phyloP scores from a whole-genome alignment of 1,284 basidiomycete species.

The Termitomyces sp. region DNA sequence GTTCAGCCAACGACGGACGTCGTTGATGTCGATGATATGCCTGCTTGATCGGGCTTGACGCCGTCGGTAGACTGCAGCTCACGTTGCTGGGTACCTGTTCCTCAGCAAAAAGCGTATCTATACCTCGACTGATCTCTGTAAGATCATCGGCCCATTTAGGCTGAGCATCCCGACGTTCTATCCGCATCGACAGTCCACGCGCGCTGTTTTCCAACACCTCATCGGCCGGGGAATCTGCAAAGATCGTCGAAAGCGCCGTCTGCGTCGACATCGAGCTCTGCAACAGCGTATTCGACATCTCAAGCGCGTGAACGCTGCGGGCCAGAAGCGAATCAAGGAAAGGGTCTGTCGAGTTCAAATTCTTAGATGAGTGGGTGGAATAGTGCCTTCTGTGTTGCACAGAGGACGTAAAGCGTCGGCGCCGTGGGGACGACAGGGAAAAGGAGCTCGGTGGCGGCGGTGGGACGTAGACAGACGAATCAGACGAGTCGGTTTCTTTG shows the following conservation, averaged over 20 bases:
- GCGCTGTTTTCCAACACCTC: conserved; percentile 31
- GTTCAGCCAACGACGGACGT: conserved; percentile 44
- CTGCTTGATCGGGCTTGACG: conserved; percentile 26
- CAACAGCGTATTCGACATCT: conserved; percentile 74
- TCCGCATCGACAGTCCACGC: conserved; percentile 45
- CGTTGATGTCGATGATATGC: conserved; percentile 28
- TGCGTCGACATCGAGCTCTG: conserved; percentile 70
- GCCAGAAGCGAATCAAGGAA: conserved; percentile 72
- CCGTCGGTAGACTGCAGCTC: conserved; percentile 50
- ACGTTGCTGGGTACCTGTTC: conserved; percentile 18
- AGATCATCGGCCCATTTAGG: conserved; percentile 63
- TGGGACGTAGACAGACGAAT: conserved; percentile 22
- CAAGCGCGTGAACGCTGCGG: conserved; percentile 75
- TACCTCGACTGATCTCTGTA: conserved; percentile 55
- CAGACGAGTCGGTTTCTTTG: conserved; percentile 54
- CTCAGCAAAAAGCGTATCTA: conserved; percentile 49
- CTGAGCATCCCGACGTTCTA: conserved; percentile 37
- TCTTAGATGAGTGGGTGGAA: background rate
- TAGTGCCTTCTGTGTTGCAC: conserved; percentile 2
- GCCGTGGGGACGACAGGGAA: conserved; percentile 11
- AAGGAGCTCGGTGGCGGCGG: conserved; percentile 18
- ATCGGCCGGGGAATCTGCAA: conserved; percentile 30
- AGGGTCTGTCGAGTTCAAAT: conserved; percentile 21
- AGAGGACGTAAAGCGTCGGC: conserved; percentile 23
- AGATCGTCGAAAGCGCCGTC: conserved; percentile 47